Conservation (phyloP, 176 grass and related monocot genomes). For the Tillandsia fasciculata region DNA sequence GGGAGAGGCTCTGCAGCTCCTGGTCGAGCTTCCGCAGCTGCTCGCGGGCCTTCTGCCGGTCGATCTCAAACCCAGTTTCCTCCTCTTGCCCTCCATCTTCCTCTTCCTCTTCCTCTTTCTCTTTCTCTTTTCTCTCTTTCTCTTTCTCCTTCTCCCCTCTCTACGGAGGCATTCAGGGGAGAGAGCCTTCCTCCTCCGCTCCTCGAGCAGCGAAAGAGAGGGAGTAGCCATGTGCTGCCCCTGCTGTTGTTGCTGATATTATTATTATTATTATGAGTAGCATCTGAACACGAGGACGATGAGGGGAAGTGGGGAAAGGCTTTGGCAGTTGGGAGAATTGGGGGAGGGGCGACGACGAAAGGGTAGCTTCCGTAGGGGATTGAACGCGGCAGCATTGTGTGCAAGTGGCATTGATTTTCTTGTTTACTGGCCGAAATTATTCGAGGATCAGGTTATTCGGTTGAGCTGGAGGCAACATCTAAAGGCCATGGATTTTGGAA, state of each 20-base stretch:
- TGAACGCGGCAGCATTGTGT: neutral
- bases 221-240: neutral
- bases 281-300: too few relatives aligned
- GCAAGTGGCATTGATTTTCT: neutral
- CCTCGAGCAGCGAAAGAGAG: neutral
- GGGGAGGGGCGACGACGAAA: neutral
- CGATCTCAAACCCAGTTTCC: neutral
- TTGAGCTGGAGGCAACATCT: too few relatives aligned
- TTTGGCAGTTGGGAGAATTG: neutral
- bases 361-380: neutral
- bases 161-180: neutral
- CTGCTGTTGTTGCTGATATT: too few relatives aligned
- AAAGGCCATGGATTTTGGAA: too few relatives aligned
- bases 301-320: too few relatives aligned
- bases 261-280: too few relatives aligned
- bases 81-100: neutral
- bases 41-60: conserved; percentile 25
- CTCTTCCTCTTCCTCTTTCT: too few relatives aligned
- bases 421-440: neutral
- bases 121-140: too few relatives aligned
- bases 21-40: conserved; percentile 60
- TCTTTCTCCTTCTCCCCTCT: neutral
- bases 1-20: conserved; percentile 56
- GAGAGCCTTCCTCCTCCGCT: neutral
- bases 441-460: too few relatives aligned